Evolutionary conservation across 2,329 filamentous ascomycete genomes (phyloP).

Genomic region (Talaromyces sp.): DNA sequence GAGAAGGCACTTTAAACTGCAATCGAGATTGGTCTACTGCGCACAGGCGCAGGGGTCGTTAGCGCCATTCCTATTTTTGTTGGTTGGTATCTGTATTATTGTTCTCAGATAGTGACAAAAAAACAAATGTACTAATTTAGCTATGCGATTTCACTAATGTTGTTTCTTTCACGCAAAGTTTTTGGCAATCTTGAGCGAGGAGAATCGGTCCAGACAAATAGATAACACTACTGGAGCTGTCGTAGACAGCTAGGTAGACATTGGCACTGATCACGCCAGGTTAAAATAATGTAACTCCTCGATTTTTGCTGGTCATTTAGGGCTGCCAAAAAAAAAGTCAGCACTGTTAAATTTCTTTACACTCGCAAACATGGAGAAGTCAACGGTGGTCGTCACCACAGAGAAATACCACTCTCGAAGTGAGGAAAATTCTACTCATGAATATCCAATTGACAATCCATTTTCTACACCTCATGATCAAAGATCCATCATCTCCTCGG

Average conservation of each 20-base stretch:
- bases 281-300: constrained; percentile 1
- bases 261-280: neutral
- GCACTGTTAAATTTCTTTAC: neutral
- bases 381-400: neutral
- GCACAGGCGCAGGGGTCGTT: neutral
- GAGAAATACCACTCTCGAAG: constrained; percentile 5
- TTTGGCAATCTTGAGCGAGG: constrained; percentile 13
- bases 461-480: constrained; percentile 16
- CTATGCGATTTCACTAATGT: neutral
- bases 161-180: neutral
- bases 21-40: neutral
- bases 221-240: neutral
- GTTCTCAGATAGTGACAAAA: neutral
- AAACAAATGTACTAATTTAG: neutral
- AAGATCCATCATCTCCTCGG: constrained; percentile 15
- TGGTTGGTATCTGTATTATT: neutral
- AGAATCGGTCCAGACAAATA: neutral
- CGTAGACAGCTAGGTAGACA: neutral
- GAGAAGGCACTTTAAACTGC: neutral
- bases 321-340: neutral
- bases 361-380: constrained; percentile 7
- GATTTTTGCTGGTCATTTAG: neutral
- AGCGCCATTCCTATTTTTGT: neutral
- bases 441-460: constrained; percentile 9
- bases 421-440: constrained; percentile 1